Evolutionary conservation across 306 rosid species (phyloP).

Genomic region (Cucurbita moschata): DNA sequence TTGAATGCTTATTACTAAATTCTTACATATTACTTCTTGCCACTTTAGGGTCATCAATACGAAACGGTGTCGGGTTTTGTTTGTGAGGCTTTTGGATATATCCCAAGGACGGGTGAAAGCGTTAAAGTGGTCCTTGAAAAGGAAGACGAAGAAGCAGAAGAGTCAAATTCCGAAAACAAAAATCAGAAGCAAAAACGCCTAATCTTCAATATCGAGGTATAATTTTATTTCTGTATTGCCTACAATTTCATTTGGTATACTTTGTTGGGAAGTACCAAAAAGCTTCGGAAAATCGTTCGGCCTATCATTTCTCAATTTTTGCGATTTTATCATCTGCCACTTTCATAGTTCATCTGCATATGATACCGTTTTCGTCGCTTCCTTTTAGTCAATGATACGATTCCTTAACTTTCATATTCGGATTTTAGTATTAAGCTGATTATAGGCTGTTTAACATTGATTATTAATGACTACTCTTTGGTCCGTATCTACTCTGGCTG

Average conservation of each 20-base stretch:
- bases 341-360: background rate
- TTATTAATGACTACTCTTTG: background rate
- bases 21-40: background rate
- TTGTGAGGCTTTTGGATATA: conserved; percentile 92
- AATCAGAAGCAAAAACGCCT: conserved; percentile 61
- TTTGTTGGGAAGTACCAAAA: background rate
- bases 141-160: conserved; percentile 55
- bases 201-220: conserved; percentile 77
- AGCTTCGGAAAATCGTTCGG: background rate
- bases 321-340: background rate
- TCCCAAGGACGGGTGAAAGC: conserved; percentile 90
- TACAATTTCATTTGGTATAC: background rate
- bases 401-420: background rate
- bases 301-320: background rate
- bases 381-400: background rate
- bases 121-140: conserved; percentile 79
- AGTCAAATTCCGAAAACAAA: conserved; percentile 49
- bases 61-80: conserved; percentile 97
- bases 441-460: background rate
- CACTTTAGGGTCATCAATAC: conserved; percentile 76
- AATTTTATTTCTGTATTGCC: background rate
- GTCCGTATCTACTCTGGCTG: background rate
- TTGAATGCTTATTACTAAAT: background rate
- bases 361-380: background rate
- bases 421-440: background rate